Evolutionary conservation across 352 stramenopile genomes (phyloP).

Genomic region (Pythium pyrilobum): DNA sequence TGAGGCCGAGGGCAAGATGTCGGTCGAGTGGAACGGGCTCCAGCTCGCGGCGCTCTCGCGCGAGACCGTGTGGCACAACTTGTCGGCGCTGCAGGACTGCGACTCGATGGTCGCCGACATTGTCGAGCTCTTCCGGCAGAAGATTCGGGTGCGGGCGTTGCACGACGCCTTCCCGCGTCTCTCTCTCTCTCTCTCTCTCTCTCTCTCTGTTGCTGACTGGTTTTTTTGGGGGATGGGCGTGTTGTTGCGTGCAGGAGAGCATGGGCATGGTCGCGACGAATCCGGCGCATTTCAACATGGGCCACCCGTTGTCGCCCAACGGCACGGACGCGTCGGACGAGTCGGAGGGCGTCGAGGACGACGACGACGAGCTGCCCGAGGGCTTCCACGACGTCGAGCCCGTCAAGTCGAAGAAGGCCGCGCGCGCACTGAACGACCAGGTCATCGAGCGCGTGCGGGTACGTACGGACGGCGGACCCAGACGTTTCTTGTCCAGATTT

Average conservation of each 20-base stretch:
- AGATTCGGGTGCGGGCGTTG: slow-evolving; percentile 35
- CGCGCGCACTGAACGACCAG: slow-evolving; percentile 69
- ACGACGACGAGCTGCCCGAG: slow-evolving; percentile 40
- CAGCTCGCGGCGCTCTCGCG: slow-evolving; percentile 34
- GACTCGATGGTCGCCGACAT: slow-evolving; percentile 29
- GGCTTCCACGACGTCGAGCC: slow-evolving; percentile 71
- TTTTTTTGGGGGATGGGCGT: neutral
- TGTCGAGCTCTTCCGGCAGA: slow-evolving; percentile 44
- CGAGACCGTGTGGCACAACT: slow-evolving; percentile 61
- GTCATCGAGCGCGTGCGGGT: slow-evolving; percentile 65
- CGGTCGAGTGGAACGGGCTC: slow-evolving; percentile 29
- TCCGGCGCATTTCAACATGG: slow-evolving; percentile 32
- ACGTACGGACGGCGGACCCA: no score
- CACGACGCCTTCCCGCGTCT: neutral
- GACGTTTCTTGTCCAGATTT: no score
- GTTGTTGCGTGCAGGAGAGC: slow-evolving; percentile 30
- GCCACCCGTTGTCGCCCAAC: slow-evolving; percentile 15
- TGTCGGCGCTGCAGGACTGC: slow-evolving; percentile 58
- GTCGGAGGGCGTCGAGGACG: slow-evolving; percentile 42
- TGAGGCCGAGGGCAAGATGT: slow-evolving; percentile 36
- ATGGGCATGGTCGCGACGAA: slow-evolving; percentile 39
- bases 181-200: neutral
- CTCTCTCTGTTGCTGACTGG: neutral
- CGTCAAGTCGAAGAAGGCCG: slow-evolving; percentile 68
- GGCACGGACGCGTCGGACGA: slow-evolving; percentile 27